phyloP scores from a whole-genome alignment of 768 basidiomycete species.

The Candolleomyces efflorescens region DNA sequence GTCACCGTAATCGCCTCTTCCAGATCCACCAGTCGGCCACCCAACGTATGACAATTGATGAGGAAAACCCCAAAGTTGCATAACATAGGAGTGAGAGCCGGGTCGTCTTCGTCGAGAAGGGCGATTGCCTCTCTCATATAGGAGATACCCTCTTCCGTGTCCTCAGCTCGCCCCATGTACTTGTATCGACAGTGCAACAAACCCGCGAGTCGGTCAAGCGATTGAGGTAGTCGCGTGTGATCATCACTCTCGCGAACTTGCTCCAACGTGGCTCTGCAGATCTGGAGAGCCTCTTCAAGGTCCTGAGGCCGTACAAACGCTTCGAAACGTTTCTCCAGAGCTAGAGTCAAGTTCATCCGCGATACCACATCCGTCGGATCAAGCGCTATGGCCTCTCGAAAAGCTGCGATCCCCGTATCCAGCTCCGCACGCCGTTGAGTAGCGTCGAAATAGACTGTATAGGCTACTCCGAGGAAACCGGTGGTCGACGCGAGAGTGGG shows the following conservation, averaged over 20 bases:
- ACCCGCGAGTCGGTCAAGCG: too few relatives aligned
- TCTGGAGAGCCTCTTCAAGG: neutral
- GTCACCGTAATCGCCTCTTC: neutral
- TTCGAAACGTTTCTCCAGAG: neutral
- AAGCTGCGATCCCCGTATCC: neutral
- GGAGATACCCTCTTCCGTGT: too few relatives aligned
- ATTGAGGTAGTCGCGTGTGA: neutral
- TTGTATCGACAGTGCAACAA: too few relatives aligned
- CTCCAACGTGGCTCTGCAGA: neutral
- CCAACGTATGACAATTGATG: neutral
- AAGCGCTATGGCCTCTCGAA: neutral
- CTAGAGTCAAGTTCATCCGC: neutral
- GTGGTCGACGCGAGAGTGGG: neutral
- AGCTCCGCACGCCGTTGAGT: neutral
- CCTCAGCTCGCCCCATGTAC: too few relatives aligned
- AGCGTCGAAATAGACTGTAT: neutral
- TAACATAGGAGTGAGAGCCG: neutral
- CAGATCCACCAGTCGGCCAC: neutral
- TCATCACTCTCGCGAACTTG: neutral
- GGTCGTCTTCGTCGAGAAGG: neutral
- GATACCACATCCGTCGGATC: neutral
- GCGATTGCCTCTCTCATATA: too few relatives aligned
- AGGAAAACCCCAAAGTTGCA: neutral
- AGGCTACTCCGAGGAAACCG: neutral
- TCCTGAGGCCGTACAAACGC: neutral